phyloP scores from a whole-genome alignment of 768 basidiomycete genomes.

The Kwoniella botswanensis region DNA sequence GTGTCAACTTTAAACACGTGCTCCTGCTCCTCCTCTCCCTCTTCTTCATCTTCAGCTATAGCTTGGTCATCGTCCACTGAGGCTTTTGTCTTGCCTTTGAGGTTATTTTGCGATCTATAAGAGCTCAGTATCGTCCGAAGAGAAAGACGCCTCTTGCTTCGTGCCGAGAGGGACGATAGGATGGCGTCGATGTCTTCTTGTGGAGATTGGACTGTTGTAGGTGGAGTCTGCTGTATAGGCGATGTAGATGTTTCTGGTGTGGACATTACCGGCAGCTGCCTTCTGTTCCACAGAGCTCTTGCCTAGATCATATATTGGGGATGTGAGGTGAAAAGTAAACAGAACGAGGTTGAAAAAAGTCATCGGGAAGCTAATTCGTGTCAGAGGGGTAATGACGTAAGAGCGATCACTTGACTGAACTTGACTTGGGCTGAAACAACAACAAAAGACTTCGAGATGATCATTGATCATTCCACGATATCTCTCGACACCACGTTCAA shows the following conservation, averaged over 20 bases:
- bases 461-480: neutral
- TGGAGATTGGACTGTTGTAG: conserved; percentile 5
- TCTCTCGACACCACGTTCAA: neutral
- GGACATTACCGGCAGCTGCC: neutral
- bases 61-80: conserved; percentile 20
- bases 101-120: neutral
- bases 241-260: neutral
- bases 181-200: conserved; percentile 29
- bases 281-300: neutral
- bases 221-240: neutral
- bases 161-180: conserved; percentile 16
- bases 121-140: conserved; percentile 9
- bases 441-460: neutral
- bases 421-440: neutral
- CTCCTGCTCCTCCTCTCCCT: conserved; percentile 23
- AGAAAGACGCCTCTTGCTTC: conserved; percentile 18
- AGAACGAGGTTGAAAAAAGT: neutral
- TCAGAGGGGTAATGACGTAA: conserved; percentile 11
- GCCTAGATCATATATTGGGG: neutral
- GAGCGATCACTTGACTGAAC: neutral
- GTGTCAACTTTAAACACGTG: conserved; percentile 13
- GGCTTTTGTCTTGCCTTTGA: conserved; percentile 11
- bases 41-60: conserved; percentile 15
- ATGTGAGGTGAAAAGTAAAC: neutral
- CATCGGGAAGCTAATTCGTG: neutral